Evolutionary conservation across 2,329 filamentous ascomycete species (phyloP), one percentile per base, ranked within the genome.

Genomic region (Westerdykella aurantiaca): DNA sequence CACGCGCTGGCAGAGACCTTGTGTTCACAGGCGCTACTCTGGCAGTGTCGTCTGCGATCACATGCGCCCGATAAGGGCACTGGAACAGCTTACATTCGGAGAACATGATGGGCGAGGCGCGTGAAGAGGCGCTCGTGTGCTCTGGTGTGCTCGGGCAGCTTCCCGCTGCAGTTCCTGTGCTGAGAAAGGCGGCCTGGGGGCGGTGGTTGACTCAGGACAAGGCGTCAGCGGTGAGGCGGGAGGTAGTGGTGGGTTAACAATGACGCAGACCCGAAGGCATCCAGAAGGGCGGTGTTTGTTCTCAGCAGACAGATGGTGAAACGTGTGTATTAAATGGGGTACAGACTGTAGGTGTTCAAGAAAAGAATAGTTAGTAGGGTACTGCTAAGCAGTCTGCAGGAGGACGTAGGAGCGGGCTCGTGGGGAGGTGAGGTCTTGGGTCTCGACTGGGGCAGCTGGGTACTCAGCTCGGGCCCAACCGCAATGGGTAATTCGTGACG

Each of bases 11-110:
- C 57, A 58, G 45, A 49, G 52, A 35, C 33, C 17, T 9, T 35
- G 33, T 35, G 33, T 29, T 29, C 25, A 29, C 25, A 4, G 25
- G 25, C 11, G 25, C 9, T 29, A 29, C 25, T 29, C 25, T 29
- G 25, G 25, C 25, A 29, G 53, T 52, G 52, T 42, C 44, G 49
- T 49, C 44, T 44, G 55, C 48, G 41, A 50, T 64, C 60, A 63
- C 61, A 62, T 60, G 64, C 49, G 44, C 56, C 43, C 51, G 57
- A 61, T 58, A 60, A 63, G 56, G 47, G 55, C 52, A 48, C 38
- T 25, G 44, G 50, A 44, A 14, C 33, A 14, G 75, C 87, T 72
- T 78, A 94, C 88, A 95, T 82, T 95, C 88, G 45, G 88, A 95
- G 72, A 88, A 88, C 85, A 89, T 88, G 67, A 51, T 47, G 52